Base-by-base conservation (phyloP, 305 asterid species). In the Nicotiana rustica region DNA sequence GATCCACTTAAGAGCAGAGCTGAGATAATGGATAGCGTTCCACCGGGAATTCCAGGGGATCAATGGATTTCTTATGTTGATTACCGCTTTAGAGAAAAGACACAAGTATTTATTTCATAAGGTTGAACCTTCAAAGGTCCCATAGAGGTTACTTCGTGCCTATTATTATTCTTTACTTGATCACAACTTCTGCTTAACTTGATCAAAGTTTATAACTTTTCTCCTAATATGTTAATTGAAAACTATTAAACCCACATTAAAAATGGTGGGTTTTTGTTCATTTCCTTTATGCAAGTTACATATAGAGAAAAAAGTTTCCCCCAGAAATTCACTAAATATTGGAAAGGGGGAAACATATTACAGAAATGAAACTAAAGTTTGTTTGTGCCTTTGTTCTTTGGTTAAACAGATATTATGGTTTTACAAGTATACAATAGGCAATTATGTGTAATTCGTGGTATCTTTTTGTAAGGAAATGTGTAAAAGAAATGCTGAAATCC, bases 221-320 rank as follows among this genome's bases (percentile, higher is more conserved):
- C 29, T 25, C 29, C 29, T 25, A 25, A 25, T 25, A 25, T 25
- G 29, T 25, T 25, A 49, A 59, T 12, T 5, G 44, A 41, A 70
- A 73, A 7, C 90, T 86, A 86, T 85, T n/a, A 82, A 89, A 82
- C 96, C 97, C 99, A 89, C 93, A 89, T 87, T 78, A 91, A 92
- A 93, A 93, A 81, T 79, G 83, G 90, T 86, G 92, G 91, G 88
- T 0, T 52, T 1, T 2, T 25, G 29, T 31, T 69, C 10, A 56
- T 76, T 8, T 68, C 52, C 21, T 55, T 47, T 3, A 18, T 82
- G 75, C 68, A 83, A 86, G 86, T 83, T 79, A 86, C 64, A 79
- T 61, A 13, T 21, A 79, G 79, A 4, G 9, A 52, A 33, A 35
- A 67, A 75, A 52, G 14, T 25, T 25, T 71, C 87, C 88, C 87